Percentiles rank a stretch among this genome's conserved stretches.
phyloP scores from a whole-genome alignment of 2,329 filamentous ascomycete genomes.

The Trichoderma afroharzianum region DNA sequence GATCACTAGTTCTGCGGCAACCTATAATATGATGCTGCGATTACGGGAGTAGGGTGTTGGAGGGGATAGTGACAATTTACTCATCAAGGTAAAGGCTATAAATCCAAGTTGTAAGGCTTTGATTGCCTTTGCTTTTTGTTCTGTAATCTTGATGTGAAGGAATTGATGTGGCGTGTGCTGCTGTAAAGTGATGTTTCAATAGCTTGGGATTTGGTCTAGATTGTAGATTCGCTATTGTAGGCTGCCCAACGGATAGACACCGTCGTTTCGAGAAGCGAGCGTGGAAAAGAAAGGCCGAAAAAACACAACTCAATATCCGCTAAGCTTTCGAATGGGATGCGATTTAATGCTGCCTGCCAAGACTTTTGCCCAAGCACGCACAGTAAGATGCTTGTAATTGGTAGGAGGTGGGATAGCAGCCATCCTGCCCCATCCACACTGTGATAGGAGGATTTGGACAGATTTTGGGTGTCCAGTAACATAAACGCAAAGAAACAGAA shows the following conservation, averaged over 20 bases:
- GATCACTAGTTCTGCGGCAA: background rate
- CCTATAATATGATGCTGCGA: background rate
- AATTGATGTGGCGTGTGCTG: background rate
- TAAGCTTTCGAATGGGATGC: background rate
- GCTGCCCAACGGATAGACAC: background rate
- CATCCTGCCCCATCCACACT: background rate
- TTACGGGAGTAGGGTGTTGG: background rate
- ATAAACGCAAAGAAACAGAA: background rate
- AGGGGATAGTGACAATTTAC: background rate
- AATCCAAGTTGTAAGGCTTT: background rate
- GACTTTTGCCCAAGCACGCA: background rate
- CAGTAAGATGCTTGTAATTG: background rate
- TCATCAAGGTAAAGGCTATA: background rate
- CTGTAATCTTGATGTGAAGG: background rate
- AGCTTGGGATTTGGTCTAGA: background rate
- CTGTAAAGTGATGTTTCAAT: background rate
- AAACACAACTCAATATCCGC: background rate
- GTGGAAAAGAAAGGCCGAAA: background rate
- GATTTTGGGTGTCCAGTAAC: background rate
- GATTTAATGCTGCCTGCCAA: background rate
- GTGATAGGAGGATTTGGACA: background rate
- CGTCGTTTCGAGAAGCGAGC: background rate
- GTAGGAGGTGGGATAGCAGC: background rate
- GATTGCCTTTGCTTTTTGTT: background rate
- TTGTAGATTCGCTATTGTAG: background rate